phyloP scores from a whole-genome alignment of 2,329 filamentous ascomycete genomes.

The Zalaria sp. region DNA sequence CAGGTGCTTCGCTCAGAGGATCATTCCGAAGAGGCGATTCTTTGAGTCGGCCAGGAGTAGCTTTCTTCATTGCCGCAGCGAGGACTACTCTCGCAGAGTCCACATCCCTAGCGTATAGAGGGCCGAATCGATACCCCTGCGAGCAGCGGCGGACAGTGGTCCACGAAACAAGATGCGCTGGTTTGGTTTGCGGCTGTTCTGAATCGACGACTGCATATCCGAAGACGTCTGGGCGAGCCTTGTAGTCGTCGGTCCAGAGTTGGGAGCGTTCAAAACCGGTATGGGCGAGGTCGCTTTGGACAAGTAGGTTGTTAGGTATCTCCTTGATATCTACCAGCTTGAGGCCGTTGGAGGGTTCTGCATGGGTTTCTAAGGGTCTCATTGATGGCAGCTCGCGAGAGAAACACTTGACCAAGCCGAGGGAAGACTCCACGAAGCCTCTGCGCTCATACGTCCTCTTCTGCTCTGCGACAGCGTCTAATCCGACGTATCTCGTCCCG shows the following conservation, averaged over 20 bases:
- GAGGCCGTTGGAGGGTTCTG: background rate
- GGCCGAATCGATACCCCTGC: constrained; percentile 20
- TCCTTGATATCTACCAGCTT: constrained; percentile 11
- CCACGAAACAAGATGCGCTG: constrained; percentile 14
- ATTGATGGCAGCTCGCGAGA: constrained; percentile 5
- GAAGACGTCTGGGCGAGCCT: constrained; percentile 14
- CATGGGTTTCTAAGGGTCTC: constrained; percentile 1
- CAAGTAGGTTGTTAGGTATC: constrained; percentile 11
- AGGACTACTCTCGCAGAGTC: constrained; percentile 14
- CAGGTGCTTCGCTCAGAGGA: constrained; percentile 1
- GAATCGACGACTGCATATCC: constrained; percentile 13
- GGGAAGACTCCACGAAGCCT: constrained; percentile 15
- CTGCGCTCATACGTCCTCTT: constrained; percentile 20
- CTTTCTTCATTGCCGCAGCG: constrained; percentile 12
- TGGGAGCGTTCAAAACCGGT: constrained; percentile 18
- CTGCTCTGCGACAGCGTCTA: constrained; percentile 24
- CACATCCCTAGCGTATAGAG: constrained; percentile 18
- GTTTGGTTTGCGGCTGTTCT: constrained; percentile 1
- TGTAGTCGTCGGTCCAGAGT: constrained; percentile 19
- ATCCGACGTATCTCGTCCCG: constrained; percentile 14
- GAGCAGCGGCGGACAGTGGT: constrained; percentile 18
- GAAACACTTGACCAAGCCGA: constrained; percentile 17
- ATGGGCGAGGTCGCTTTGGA: constrained; percentile 14
- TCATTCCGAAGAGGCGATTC: constrained; percentile 5
- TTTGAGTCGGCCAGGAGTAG: constrained; percentile 7